Percentiles rank a stretch among this genome's conserved stretches.
phyloP scores from a whole-genome alignment of 352 stramenopile species.

The Pythium oligandrum region DNA sequence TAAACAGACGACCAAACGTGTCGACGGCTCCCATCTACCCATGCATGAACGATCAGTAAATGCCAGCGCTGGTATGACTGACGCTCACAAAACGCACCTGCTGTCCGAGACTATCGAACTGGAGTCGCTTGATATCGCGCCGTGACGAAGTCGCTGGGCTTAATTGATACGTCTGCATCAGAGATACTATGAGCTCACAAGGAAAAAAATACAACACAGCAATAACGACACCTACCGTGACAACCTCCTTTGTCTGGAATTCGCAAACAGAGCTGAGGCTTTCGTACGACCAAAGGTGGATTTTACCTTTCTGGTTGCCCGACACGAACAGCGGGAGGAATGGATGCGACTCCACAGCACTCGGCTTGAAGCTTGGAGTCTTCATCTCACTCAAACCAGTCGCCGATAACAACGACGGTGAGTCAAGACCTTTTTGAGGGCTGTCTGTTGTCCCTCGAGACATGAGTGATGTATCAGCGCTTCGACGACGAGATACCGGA shows the following conservation, averaged over 20 bases:
- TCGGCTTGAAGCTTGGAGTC: constrained; percentile 70
- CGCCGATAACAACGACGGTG: neutral
- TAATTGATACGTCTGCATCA: constrained; percentile 45
- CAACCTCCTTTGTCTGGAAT: constrained; percentile 64
- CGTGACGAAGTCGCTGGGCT: constrained; percentile 50
- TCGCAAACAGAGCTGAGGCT: constrained; percentile 60
- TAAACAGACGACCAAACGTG: constrained; percentile 52
- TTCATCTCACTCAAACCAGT: constrained; percentile 27
- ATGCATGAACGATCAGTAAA: neutral
- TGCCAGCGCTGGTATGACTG: too few species aligned
- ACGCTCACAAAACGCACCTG: constrained; percentile 30
- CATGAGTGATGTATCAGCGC: neutral
- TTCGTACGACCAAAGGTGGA: constrained; percentile 85
- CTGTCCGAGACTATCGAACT: constrained; percentile 75
- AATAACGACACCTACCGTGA: constrained; percentile 31
- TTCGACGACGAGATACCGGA: neutral
- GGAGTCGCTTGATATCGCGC: constrained; percentile 69
- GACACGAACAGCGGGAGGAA: constrained; percentile 78
- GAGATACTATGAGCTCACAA: neutral
- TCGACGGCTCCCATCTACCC: constrained; percentile 75
- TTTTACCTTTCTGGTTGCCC: constrained; percentile 71
- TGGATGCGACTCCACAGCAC: constrained; percentile 64
- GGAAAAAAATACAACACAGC: neutral
- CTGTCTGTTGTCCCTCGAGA: neutral
- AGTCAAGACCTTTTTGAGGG: constrained; percentile 1